Evolutionary conservation across 1,139 yeast genomes (phyloP).

Genomic region (Tardiomyces blankii): DNA sequence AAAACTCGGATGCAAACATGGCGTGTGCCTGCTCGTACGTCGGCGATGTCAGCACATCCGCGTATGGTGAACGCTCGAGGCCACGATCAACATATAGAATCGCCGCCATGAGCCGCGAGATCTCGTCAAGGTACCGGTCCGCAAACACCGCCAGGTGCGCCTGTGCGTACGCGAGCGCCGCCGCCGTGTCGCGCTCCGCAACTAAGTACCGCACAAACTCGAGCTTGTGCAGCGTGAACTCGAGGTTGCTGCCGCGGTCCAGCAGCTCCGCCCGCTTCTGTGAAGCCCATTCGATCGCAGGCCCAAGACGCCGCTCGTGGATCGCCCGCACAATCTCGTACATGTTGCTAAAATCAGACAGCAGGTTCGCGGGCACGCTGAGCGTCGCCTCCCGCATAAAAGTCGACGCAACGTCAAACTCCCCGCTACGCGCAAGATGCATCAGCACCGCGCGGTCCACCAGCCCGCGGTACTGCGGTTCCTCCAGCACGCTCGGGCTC

Average conservation of each 20-base stretch:
- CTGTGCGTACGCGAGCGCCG: slow-evolving; percentile 49
- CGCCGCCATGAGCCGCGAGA: slow-evolving; percentile 45
- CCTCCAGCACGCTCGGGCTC: slow-evolving; percentile 15
- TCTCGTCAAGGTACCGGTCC: slow-evolving; percentile 31
- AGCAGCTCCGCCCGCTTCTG: slow-evolving; percentile 20
- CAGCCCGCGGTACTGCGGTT: slow-evolving; percentile 11
- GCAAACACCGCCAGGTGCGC: slow-evolving; percentile 40
- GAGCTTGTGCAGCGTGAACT: slow-evolving; percentile 53
- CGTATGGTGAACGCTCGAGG: slow-evolving; percentile 31
- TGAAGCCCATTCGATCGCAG: slow-evolving; percentile 36
- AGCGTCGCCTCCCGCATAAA: slow-evolving; percentile 26
- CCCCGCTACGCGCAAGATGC: slow-evolving; percentile 35
- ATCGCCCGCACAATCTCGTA: slow-evolving; percentile 25
- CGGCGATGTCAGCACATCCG: slow-evolving; percentile 17
- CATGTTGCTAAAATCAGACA: slow-evolving; percentile 27
- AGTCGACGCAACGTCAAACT: slow-evolving; percentile 27
- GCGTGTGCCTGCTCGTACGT: slow-evolving; percentile 36
- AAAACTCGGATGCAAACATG: slow-evolving; percentile 56
- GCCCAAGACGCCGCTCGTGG: slow-evolving; percentile 20
- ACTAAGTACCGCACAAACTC: slow-evolving; percentile 34
- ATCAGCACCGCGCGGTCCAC: slow-evolving; percentile 32
- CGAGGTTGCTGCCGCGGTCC: slow-evolving; percentile 33
- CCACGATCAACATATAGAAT: slow-evolving; percentile 29
- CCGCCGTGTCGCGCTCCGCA: slow-evolving; percentile 5
- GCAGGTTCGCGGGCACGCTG: slow-evolving; percentile 20